These are phyloP conservation scores for Nasturtium officinale DNA, from an alignment of 345 rosid genomes.

Conservation along the genomic window DNA sequence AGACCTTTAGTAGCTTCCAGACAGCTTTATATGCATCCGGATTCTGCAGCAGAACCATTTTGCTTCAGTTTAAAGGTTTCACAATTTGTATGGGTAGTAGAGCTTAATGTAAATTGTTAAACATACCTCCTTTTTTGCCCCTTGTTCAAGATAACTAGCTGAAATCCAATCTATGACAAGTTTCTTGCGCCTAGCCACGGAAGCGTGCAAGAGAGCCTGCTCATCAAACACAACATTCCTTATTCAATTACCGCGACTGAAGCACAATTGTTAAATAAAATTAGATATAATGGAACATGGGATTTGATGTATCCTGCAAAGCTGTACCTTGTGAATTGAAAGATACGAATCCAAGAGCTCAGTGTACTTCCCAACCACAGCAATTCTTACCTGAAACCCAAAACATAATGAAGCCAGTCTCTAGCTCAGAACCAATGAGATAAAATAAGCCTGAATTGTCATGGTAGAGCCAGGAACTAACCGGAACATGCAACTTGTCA, in stretches of 20 bases:
- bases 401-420: conserved; percentile 35
- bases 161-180: conserved; percentile 87
- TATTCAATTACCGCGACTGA: neutral
- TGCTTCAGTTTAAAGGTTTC: conserved; percentile 35
- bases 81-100: neutral
- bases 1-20: conserved; percentile 80
- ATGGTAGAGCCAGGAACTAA: conserved; percentile 40
- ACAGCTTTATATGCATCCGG: conserved; percentile 72
- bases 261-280: neutral
- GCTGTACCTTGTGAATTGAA: conserved; percentile 69
- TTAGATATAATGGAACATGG: neutral
- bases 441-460: conserved; percentile 13
- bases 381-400: conserved; percentile 76
- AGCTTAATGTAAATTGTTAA: conserved; percentile 19
- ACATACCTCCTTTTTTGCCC: conserved; percentile 59
- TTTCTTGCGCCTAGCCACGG: conserved; percentile 71
- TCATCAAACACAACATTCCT: conserved; percentile 20
- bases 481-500: conserved; percentile 72
- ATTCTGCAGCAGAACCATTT: conserved; percentile 53
- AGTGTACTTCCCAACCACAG: conserved; percentile 94
- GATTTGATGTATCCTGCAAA: conserved; percentile 5
- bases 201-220: conserved; percentile 97
- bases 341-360: conserved; percentile 91
- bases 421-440: conserved; percentile 10
- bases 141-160: conserved; percentile 82